These are phyloP conservation scores for Colletotrichum filicis DNA, from an alignment of 2,329 filamentous ascomycete species.

Conservation along the genomic window DNA sequence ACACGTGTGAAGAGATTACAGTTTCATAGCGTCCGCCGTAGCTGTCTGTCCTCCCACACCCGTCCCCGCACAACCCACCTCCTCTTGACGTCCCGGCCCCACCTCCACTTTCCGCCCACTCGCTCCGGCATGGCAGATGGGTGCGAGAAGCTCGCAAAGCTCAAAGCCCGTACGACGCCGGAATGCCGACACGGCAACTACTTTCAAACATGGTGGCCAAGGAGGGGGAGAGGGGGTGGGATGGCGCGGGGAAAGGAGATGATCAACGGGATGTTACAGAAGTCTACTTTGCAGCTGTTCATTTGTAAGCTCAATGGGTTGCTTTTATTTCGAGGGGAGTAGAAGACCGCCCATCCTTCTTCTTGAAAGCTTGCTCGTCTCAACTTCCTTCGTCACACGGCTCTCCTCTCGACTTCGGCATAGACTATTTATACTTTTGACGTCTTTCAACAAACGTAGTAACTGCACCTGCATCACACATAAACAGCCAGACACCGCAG, in stretches of 20 bases:
- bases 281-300: not conserved
- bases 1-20: not conserved
- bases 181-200: conserved; percentile 22
- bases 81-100: conserved; percentile 12
- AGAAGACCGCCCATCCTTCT: not conserved
- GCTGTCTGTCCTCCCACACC: not conserved
- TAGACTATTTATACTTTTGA: not conserved
- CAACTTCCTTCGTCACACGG: not conserved
- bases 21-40: conserved; percentile 4
- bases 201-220: not conserved
- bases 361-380: not conserved
- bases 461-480: not conserved
- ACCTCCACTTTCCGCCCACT: conserved; percentile 29
- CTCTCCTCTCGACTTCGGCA: not conserved
- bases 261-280: not conserved
- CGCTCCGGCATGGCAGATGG: too few species aligned
- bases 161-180: not conserved
- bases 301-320: not conserved
- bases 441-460: not conserved
- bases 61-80: conserved; percentile 24
- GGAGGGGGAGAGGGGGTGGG: not conserved
- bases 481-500: too few species aligned
- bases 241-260: not conserved
- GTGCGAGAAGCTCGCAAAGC: too few species aligned
- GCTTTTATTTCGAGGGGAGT: not conserved